phyloP scores from a whole-genome alignment of 176 grass and related monocot genomes.

The Puccinellia tenuiflora region DNA sequence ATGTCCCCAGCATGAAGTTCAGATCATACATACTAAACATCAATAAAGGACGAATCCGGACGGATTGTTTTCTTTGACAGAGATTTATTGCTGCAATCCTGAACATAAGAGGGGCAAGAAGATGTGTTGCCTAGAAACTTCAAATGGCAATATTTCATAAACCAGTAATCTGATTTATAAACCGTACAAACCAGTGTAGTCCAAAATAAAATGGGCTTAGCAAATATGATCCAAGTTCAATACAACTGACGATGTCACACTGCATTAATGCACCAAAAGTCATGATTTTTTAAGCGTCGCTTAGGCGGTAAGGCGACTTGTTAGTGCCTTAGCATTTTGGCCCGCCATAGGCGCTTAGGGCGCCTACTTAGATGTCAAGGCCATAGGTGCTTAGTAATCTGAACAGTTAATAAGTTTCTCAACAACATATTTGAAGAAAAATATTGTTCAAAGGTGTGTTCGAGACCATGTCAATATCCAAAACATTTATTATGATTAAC shows the following conservation, averaged over 20 bases:
- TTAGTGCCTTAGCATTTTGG: too few relatives aligned
- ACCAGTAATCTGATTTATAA: background rate
- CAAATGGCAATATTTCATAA: background rate
- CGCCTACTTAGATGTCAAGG: too few relatives aligned
- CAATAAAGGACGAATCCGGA: background rate
- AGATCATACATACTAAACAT: background rate
- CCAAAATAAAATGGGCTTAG: background rate
- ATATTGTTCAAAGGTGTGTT: background rate
- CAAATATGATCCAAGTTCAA: background rate
- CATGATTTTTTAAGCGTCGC: too few relatives aligned
- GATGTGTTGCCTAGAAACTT: background rate
- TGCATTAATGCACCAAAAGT: background rate
- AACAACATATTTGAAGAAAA: background rate
- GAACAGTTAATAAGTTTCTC: background rate
- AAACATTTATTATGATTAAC: background rate
- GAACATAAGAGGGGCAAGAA: background rate
- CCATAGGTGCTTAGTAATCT: too few relatives aligned
- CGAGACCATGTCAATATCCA: background rate
- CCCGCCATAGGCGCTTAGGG: too few relatives aligned
- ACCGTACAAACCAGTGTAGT: background rate
- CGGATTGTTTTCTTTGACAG: background rate
- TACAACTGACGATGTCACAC: background rate
- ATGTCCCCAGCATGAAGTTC: background rate
- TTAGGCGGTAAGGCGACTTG: too few relatives aligned
- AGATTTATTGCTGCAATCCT: background rate